Conservation (phyloP, 306 rosid species). For the Rubus idaeus region DNA sequence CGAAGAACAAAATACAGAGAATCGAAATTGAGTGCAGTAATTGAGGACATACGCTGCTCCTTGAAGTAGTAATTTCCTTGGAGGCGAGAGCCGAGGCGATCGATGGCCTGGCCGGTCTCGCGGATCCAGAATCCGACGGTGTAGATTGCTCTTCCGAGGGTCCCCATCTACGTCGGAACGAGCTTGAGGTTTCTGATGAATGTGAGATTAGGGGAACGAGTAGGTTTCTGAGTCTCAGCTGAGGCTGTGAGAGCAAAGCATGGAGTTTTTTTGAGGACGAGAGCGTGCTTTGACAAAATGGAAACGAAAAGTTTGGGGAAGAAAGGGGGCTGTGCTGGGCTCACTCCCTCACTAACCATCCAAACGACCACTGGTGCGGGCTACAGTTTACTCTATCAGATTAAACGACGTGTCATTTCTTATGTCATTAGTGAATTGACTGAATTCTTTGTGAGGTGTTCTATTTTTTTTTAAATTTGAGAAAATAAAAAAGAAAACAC, state of each 20-base stretch:
- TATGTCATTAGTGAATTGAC: too few species aligned
- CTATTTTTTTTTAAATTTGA: too few species aligned
- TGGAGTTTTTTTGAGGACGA: background rate
- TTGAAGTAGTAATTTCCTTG: slow-evolving; percentile 85
- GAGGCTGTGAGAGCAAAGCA: background rate
- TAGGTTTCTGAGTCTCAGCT: background rate
- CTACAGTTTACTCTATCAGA: background rate
- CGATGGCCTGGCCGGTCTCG: slow-evolving; percentile 92
- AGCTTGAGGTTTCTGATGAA: background rate
- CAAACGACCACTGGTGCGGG: background rate
- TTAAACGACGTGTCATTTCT: too few species aligned
- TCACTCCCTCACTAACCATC: background rate
- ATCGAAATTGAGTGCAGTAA: background rate
- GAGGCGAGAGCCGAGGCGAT: slow-evolving; percentile 89
- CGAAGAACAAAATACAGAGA: background rate
- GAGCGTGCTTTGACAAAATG: background rate
- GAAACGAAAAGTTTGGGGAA: background rate
- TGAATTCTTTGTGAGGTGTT: too few species aligned
- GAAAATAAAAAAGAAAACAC: too few species aligned
- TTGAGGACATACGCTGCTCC: slow-evolving; percentile 59
- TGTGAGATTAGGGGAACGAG: background rate
- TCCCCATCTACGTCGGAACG: slow-evolving; percentile 55
- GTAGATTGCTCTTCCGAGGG: slow-evolving; percentile 80
- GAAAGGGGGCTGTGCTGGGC: background rate
- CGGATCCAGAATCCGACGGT: slow-evolving; percentile 97